Conservation (phyloP, 805 yeast species). For the Saccharomycopsis capsularis region DNA sequence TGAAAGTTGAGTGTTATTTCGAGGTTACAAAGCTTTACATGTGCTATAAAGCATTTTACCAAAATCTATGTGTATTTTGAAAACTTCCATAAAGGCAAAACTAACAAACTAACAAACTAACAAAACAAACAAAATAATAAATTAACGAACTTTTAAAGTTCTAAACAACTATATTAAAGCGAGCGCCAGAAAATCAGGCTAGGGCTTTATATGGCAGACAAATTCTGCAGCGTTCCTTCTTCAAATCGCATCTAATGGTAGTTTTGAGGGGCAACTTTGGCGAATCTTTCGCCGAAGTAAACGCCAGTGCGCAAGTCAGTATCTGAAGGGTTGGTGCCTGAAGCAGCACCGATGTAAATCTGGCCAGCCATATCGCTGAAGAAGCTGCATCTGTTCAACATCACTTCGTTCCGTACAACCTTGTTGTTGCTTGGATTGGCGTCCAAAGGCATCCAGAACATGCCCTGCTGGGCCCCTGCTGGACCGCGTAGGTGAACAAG, state of each 20-base stretch:
- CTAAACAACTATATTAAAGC: too few species aligned
- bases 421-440: constrained; percentile 21
- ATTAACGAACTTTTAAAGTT: too few species aligned
- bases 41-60: too few species aligned
- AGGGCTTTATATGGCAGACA: too few species aligned
- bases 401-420: constrained; percentile 22
- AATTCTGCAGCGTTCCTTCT: too few species aligned
- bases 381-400: constrained; percentile 7
- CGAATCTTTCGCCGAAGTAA: constrained; percentile 13
- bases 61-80: too few species aligned
- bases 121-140: too few species aligned
- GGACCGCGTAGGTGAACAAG: constrained; percentile 9
- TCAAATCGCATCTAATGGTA: too few species aligned
- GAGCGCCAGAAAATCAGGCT: too few species aligned
- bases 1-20: too few species aligned
- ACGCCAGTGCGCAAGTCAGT: constrained; percentile 8
- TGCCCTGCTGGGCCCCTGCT: too few species aligned
- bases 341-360: constrained; percentile 2
- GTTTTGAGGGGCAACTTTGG: constrained; percentile 7
- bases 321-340: background rate
- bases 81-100: background rate
- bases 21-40: too few species aligned
- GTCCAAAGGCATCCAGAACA: constrained; percentile 19
- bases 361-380: constrained; percentile 11
- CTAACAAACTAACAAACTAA: background rate